These are phyloP conservation scores for Eutypa lata DNA, from an alignment of 2,329 filamentous ascomycete genomes.

Conservation along the genomic window DNA sequence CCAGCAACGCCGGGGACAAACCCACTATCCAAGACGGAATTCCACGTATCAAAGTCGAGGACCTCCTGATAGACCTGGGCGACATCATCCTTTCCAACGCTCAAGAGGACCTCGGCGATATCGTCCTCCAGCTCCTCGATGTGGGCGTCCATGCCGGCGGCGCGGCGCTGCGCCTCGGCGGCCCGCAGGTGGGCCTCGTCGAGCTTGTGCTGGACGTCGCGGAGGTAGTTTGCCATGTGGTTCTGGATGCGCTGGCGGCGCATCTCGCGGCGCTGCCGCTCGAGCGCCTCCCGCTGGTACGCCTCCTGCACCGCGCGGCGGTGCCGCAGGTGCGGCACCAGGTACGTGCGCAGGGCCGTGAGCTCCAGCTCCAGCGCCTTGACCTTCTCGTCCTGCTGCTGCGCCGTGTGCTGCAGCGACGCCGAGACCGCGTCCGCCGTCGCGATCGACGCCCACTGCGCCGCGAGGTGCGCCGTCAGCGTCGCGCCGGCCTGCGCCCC, in stretches of 20 bases:
- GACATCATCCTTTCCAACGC: background rate
- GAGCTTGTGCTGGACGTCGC: constrained; percentile 8
- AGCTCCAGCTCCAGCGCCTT: constrained; percentile 3
- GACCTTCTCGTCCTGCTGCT: no score
- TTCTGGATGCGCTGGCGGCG: constrained; percentile 7
- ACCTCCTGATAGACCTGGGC: background rate
- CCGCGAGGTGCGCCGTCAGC: constrained; percentile 1
- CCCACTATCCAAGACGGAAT: no score
- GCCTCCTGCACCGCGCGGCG: background rate
- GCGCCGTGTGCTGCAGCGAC: background rate
- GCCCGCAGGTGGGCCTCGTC: constrained; percentile 3
- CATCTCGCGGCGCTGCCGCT: constrained; percentile 4
- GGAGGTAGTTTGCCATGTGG: constrained; percentile 9
- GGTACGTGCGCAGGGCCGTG: background rate
- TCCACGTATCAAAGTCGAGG: no score
- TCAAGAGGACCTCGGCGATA: background rate
- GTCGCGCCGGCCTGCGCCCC: background rate
- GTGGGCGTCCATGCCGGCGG: constrained; percentile 3
- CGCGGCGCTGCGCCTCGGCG: constrained; percentile 1
- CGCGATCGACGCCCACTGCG: constrained; percentile 8
- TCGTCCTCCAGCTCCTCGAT: background rate
- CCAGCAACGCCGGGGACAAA: no score
- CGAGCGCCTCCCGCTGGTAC: background rate
- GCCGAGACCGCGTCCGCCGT: constrained; percentile 1
- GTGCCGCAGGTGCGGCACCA: background rate